These are phyloP conservation scores for Cubamyces sp. DNA, from an alignment of 768 basidiomycete species.

Conservation along the genomic window DNA sequence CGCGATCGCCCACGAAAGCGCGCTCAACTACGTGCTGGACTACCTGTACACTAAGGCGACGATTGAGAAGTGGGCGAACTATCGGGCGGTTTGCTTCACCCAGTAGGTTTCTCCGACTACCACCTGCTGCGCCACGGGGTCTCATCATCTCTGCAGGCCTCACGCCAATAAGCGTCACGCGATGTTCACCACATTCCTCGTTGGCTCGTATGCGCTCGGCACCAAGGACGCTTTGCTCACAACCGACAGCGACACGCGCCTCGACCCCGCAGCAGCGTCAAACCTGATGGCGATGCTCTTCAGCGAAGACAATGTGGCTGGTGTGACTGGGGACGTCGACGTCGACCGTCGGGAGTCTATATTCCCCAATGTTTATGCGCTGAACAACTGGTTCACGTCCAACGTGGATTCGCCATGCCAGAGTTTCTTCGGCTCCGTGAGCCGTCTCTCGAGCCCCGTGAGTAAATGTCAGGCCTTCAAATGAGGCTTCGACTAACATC, in stretches of 20 bases:
- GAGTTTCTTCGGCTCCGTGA: conserved; percentile 22
- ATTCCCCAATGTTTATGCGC: conserved; percentile 28
- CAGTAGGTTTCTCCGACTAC: conserved; percentile 12
- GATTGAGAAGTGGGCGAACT: conserved; percentile 18
- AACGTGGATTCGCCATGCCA: conserved; percentile 27
- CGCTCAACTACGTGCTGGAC: conserved; percentile 22
- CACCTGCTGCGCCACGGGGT: not conserved
- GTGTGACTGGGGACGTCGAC: conserved; percentile 30
- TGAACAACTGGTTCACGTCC: conserved; percentile 32
- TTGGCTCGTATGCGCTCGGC: conserved; percentile 27
- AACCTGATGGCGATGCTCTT: conserved; percentile 27
- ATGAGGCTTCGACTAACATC: not conserved
- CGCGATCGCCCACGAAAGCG: conserved; percentile 22
- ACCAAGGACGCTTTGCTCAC: conserved; percentile 31
- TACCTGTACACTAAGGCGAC: conserved; percentile 21
- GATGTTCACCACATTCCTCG: conserved; percentile 31
- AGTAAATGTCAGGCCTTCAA: not conserved
- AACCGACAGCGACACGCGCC: conserved; percentile 30
- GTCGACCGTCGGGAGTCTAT: conserved; percentile 30
- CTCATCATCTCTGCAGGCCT: conserved; percentile 9
- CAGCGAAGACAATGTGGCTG: conserved; percentile 22
- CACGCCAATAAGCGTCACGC: conserved; percentile 31
- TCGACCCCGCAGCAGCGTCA: conserved; percentile 20
- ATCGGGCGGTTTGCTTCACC: conserved; percentile 29
- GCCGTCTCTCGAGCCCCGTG: conserved; percentile 22